phyloP scores from a whole-genome alignment of 2,329 filamentous ascomycete species.

The Gaeumannomyces tritici region DNA sequence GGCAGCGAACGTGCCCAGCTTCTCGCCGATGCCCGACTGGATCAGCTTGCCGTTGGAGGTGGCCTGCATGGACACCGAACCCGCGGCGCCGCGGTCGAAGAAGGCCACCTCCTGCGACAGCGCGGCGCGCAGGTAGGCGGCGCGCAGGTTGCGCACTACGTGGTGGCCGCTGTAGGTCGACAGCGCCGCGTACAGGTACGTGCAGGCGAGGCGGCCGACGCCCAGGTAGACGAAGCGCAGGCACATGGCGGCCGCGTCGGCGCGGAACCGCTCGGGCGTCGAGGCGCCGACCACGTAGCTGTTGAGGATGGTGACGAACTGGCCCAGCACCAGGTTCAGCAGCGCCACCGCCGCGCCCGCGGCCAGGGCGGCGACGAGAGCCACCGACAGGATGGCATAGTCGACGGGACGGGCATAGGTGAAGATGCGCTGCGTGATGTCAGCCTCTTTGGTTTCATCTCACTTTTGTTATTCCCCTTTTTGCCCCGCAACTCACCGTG shows the following conservation, averaged over 20 bases:
- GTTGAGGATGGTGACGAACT: constrained; percentile 21
- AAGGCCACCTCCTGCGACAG: constrained; percentile 40
- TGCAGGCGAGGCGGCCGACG: constrained; percentile 38
- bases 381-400: constrained; percentile 16
- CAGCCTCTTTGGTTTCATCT: not conserved
- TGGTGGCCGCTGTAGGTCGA: constrained; percentile 41
- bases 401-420: constrained; percentile 18
- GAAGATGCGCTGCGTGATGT: constrained; percentile 13
- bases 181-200: constrained; percentile 34
- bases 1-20: constrained; percentile 15
- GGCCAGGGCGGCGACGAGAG: constrained; percentile 21
- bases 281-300: constrained; percentile 13
- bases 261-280: not conserved
- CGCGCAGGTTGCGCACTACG: constrained; percentile 36
- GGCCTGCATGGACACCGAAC: constrained; percentile 26
- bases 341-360: constrained; percentile 27
- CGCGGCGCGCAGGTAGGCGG: constrained; percentile 37
- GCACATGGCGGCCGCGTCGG: not conserved
- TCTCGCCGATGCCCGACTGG: constrained; percentile 15
- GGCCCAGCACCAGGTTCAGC: constrained; percentile 28
- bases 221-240: constrained; percentile 52
- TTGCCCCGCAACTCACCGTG: not conserved
- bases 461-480: not conserved
- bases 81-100: constrained; percentile 32
- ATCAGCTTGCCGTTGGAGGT: constrained; percentile 23